Evolutionary conservation across 305 asterid genomes (phyloP), one percentile per base, ranked within the genome.

Genomic region (Rubia balearica): DNA sequence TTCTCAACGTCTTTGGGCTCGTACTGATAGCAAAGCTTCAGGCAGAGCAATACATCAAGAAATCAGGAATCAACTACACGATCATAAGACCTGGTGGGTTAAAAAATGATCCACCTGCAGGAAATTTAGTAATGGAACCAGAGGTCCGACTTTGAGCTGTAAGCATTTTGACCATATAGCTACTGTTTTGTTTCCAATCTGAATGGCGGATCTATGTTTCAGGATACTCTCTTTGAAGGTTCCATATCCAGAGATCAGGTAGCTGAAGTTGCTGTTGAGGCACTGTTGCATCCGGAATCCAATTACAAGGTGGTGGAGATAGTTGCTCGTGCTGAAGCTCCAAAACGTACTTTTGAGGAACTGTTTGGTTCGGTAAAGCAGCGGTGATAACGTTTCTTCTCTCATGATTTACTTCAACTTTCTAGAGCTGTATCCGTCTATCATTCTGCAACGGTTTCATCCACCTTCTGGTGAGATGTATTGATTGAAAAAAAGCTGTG

Each of bases 31-130:
- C 98, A 40, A 94, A 94, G 88, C 98, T 94, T 67, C 96, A 91
- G 81, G 97, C 98, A 12, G 98, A 94, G 79, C 83, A 89, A 61
- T 68, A 88, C 64, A 89, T 91, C 73, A 83, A 96, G 72, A 94
- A 77, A 75, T 91, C 97, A n/a, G 98, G 98, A 46, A 91, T 94
- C 78, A 87, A 94, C 82, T 94, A 94, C 84, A 91, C 98, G 4
- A 91, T 94, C 33, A 75, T 94, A 65, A 85, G 98, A 84, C 97
- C 98, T 6, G 98, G 97, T 65, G 98, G 98, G 10, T 79, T 93
- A 41, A 91, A 51, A 82, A 91, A 89, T 38, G 91, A 91, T 75
- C 96, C 96, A 4, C 96, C 97, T 0, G 78, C 66, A 30, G 98
- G 98, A 63, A 91, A 94, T 76, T 82, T 94, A 41, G 90, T 94